phyloP scores from a whole-genome alignment of 768 basidiomycete species.

The Suillus brevipes region DNA sequence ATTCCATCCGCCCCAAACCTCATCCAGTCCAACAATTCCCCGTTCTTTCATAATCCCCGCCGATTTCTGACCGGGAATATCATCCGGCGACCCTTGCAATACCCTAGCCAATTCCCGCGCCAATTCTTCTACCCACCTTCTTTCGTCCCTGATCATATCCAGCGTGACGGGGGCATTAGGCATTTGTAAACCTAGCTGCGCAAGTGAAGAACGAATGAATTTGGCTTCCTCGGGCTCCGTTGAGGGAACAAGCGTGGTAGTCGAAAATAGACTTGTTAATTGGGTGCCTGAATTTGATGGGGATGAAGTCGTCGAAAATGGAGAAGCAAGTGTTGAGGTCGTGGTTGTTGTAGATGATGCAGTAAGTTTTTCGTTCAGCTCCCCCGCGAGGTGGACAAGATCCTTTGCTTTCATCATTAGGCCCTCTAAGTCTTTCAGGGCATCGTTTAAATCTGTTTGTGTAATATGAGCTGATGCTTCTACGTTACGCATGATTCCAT shows the following conservation, averaged over 20 bases:
- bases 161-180: constrained; percentile 78
- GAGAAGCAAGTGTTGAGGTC: constrained; percentile 5
- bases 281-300: constrained; percentile 21
- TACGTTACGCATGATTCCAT: constrained; percentile 79
- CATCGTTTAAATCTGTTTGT: constrained; percentile 67
- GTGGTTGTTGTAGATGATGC: constrained; percentile 33
- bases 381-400: constrained; percentile 87
- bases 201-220: constrained; percentile 84
- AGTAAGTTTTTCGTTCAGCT: constrained; percentile 81
- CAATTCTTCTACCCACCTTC: constrained; percentile 74
- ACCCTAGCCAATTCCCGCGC: constrained; percentile 80
- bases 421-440: constrained; percentile 85
- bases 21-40: constrained; percentile 85
- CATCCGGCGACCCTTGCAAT: constrained; percentile 48
- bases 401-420: constrained; percentile 90
- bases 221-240: constrained; percentile 80
- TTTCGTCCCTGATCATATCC: constrained; percentile 86
- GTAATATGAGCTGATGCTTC: constrained; percentile 64
- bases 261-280: constrained; percentile 23
- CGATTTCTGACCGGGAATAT: constrained; percentile 13
- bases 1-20: constrained; percentile 96
- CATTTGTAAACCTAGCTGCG: constrained; percentile 85
- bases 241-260: constrained; percentile 35
- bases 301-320: constrained; percentile 10
- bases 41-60: constrained; percentile 75